phyloP scores from a whole-genome alignment of 352 stramenopile genomes.

The Thalassiosira hispida region DNA sequence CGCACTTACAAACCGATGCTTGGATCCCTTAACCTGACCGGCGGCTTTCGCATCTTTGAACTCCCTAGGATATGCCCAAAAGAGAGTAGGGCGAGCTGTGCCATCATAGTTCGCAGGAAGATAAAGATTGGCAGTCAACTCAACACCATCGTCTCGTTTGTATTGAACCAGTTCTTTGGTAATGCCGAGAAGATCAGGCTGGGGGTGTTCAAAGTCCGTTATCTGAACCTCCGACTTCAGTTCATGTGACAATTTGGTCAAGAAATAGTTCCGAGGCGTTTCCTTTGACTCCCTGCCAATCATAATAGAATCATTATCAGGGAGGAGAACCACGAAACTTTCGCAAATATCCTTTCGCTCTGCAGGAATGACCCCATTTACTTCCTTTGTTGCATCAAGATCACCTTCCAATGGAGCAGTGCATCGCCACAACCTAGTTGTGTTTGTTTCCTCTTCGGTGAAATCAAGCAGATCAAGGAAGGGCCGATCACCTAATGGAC shows the following conservation, averaged over 20 bases:
- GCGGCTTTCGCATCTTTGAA: slow-evolving; percentile 57
- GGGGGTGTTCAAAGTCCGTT: slow-evolving; percentile 52
- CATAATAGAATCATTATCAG: slow-evolving; percentile 54
- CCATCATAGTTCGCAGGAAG: slow-evolving; percentile 53
- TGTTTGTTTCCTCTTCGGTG: slow-evolving; percentile 20
- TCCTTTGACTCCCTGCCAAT: slow-evolving; percentile 48
- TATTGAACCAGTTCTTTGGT: slow-evolving; percentile 58
- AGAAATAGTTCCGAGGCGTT: slow-evolving; percentile 44
- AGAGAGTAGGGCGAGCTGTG: slow-evolving; percentile 47
- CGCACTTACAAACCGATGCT: slow-evolving; percentile 48
- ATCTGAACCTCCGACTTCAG: slow-evolving; percentile 35
- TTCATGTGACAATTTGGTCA: slow-evolving; percentile 37
- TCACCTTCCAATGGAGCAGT: slow-evolving; percentile 45
- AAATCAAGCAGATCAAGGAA: slow-evolving; percentile 59
- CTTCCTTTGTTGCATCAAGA: slow-evolving; percentile 52
- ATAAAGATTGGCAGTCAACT: slow-evolving; percentile 58
- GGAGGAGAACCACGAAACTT: slow-evolving; percentile 38
- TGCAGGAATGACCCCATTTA: slow-evolving; percentile 36
- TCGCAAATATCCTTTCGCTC: slow-evolving; percentile 53
- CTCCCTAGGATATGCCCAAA: slow-evolving; percentile 58
- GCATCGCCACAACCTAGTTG: slow-evolving; percentile 49
- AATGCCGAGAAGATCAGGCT: slow-evolving; percentile 54
- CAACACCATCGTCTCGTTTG: slow-evolving; percentile 51
- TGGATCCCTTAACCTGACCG: slow-evolving; percentile 53
- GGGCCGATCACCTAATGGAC: slow-evolving; percentile 45